These are phyloP conservation scores for Tolypocladium amazonense DNA, from an alignment of 2,329 filamentous ascomycete genomes.

Conservation along the genomic window DNA sequence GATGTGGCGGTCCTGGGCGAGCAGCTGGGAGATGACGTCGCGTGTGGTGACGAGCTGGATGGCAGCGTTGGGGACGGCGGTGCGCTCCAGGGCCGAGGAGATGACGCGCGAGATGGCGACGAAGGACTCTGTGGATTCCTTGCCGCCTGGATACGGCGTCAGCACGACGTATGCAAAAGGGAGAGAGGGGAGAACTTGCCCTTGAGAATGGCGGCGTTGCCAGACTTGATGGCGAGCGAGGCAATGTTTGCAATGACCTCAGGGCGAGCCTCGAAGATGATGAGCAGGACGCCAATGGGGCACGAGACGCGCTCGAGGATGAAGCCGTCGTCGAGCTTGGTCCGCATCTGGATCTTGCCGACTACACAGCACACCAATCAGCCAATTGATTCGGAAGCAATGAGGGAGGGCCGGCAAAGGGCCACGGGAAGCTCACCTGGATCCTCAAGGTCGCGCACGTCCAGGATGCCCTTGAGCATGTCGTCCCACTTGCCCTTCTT, in stretches of 20 bases:
- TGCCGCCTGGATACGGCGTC: constrained; percentile 55
- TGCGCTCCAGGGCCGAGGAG: constrained; percentile 60
- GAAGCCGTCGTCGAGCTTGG: constrained; percentile 76
- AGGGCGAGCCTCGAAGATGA: constrained; percentile 95
- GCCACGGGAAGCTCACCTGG: constrained; percentile 46
- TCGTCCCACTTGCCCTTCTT: constrained; percentile 92
- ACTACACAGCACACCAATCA: constrained; percentile 35
- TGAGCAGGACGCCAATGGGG: constrained; percentile 92
- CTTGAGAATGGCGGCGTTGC: constrained; percentile 94
- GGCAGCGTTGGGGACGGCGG: constrained; percentile 71
- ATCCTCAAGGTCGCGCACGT: constrained; percentile 75
- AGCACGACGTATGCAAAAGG: neutral
- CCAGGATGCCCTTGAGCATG: constrained; percentile 90
- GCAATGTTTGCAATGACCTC: constrained; percentile 99
- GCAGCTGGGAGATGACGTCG: constrained; percentile 80
- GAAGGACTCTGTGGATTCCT: constrained; percentile 94
- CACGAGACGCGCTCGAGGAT: constrained; percentile 81
- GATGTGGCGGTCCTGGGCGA: constrained; percentile 76
- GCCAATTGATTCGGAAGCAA: neutral
- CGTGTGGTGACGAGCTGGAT: constrained; percentile 91
- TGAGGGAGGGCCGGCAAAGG: no score
- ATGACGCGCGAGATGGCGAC: constrained; percentile 81
- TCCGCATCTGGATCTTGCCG: constrained; percentile 74
- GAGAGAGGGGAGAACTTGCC: constrained; percentile 29
- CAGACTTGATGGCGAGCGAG: constrained; percentile 89